Conservation (phyloP, 2,329 filamentous ascomycete genomes). For the Aspergillus neotritici region DNA sequence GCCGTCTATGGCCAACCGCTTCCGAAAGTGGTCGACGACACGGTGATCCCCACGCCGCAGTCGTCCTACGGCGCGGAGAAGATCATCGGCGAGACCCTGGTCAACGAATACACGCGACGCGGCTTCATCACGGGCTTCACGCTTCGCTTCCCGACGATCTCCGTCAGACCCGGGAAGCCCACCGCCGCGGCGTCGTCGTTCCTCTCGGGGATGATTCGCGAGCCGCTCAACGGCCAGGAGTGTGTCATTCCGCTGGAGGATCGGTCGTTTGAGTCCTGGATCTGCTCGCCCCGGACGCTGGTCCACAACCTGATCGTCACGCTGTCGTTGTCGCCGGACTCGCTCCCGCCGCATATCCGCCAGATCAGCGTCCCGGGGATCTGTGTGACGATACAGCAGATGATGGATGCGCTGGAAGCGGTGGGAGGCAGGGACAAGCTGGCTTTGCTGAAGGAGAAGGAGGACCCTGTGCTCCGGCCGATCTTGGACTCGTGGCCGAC, state of each 20-base stretch:
- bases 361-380: conserved; percentile 55
- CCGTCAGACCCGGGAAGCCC: conserved; percentile 56
- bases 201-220: conserved; percentile 58
- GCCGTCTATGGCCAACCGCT: conserved; percentile 59
- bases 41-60: conserved; percentile 53
- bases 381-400: conserved; percentile 50
- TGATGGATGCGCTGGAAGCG: conserved; percentile 51
- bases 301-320: conserved; percentile 50
- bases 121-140: conserved; percentile 54
- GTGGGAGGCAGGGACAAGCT: conserved; percentile 51
- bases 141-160: conserved; percentile 57
- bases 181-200: conserved; percentile 60
- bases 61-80: conserved; percentile 61
- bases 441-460: conserved; percentile 48
- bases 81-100: conserved; percentile 55
- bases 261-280: conserved; percentile 48
- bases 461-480: conserved; percentile 45
- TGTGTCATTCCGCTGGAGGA: conserved; percentile 50
- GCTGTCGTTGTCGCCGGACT: conserved; percentile 40
- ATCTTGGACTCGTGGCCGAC: conserved; percentile 55
- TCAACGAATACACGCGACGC: conserved; percentile 59
- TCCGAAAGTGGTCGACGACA: conserved; percentile 48
- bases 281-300: conserved; percentile 51
- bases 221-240: conserved; percentile 53
- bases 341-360: conserved; percentile 42